These are phyloP conservation scores for Lepiota venenata DNA, from an alignment of 768 basidiomycete species.

Conservation along the genomic window DNA sequence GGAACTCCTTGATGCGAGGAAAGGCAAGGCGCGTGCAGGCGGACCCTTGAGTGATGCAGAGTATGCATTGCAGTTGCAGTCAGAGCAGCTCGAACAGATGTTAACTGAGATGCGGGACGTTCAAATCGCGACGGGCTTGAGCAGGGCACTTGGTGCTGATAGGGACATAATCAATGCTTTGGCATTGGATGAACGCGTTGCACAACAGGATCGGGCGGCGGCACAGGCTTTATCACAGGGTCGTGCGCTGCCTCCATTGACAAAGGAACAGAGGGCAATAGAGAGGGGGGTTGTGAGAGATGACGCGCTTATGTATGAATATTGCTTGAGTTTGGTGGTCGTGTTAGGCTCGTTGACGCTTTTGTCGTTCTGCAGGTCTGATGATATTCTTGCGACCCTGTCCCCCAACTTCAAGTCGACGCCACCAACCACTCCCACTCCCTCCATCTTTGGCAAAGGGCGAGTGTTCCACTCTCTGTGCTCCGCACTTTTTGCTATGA, in stretches of 20 bases:
- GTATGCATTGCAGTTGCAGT: conserved; percentile 39
- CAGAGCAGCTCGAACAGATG: conserved; percentile 27
- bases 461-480: background rate
- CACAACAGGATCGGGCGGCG: conserved; percentile 37
- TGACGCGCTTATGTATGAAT: background rate
- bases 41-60: conserved; percentile 38
- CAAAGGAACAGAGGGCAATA: conserved; percentile 18
- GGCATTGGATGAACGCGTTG: conserved; percentile 30
- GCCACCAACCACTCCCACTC: background rate
- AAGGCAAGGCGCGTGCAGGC: conserved; percentile 35
- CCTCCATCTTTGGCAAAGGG: background rate
- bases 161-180: conserved; percentile 26
- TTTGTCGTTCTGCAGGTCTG: background rate
- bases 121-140: conserved; percentile 39
- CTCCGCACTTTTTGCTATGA: background rate
- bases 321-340: background rate
- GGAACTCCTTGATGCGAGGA: conserved; percentile 18
- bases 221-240: conserved; percentile 35
- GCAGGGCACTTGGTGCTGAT: conserved; percentile 35
- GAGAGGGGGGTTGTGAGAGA: conserved; percentile 2
- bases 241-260: conserved; percentile 22
- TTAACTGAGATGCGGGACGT: conserved; percentile 31
- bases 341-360: background rate
- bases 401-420: conserved; percentile 4
- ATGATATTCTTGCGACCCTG: conserved; percentile 1